These are phyloP conservation scores for Pestalotiopsis sp. DNA, from an alignment of 2,329 filamentous ascomycete genomes.

Conservation along the genomic window DNA sequence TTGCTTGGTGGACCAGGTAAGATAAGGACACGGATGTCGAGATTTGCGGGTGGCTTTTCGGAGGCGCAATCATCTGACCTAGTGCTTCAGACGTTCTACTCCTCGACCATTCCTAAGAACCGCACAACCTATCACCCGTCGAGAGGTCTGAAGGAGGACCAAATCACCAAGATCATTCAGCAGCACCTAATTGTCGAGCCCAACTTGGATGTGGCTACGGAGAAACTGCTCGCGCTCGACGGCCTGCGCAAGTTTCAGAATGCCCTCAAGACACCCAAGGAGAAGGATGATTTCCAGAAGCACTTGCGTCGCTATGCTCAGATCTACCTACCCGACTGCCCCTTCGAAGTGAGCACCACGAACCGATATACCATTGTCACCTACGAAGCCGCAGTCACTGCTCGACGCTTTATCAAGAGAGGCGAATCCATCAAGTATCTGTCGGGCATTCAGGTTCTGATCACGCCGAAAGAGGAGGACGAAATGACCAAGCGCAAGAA, in stretches of 20 bases:
- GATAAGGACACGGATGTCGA: conserved; percentile 35
- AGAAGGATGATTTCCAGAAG: conserved; percentile 82
- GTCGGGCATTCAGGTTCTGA: conserved; percentile 86
- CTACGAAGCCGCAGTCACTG: conserved; percentile 86
- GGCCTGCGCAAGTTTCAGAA: conserved; percentile 75
- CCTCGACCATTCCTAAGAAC: conserved; percentile 96
- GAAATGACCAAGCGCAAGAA: conserved; percentile 80
- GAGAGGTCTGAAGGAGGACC: conserved; percentile 72
- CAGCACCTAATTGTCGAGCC: conserved; percentile 74
- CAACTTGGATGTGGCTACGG: conserved; percentile 71
- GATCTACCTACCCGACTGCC: conserved; percentile 91
- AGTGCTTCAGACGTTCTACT: conserved; percentile 79
- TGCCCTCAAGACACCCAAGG: conserved; percentile 71
- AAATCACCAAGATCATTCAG: conserved; percentile 64
- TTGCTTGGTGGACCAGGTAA: conserved; percentile 90
- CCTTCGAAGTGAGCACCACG: conserved; percentile 88
- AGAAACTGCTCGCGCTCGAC: conserved; percentile 70
- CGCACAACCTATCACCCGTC: conserved; percentile 83
- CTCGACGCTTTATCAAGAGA: conserved; percentile 76
- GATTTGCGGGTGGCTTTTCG: neutral
- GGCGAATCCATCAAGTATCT: conserved; percentile 91
- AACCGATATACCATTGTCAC: conserved; percentile 93
- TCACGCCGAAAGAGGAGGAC: conserved; percentile 89
- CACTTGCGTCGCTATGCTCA: conserved; percentile 90
- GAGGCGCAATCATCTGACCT: conserved; percentile 4